Base-by-base conservation (phyloP, 2,329 filamentous ascomycete species). In the Thielaviopsis euricoi region DNA sequence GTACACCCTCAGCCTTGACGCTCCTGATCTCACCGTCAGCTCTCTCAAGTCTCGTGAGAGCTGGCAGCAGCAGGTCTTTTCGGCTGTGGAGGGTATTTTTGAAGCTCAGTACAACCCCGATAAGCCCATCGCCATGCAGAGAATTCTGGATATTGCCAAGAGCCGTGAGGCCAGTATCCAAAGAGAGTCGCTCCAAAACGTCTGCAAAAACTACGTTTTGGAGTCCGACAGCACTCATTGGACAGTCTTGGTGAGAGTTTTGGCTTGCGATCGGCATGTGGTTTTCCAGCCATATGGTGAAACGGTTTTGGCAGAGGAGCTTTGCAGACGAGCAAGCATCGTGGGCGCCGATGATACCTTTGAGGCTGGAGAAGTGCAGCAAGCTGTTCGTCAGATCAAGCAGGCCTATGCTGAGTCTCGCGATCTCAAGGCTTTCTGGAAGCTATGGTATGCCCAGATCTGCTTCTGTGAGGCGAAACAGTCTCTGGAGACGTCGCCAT, bases 201-300 rank as follows among this genome's bases (percentile, higher is more conserved):
- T 77, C 17, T 77, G 74, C 56, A 70, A 66, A 50, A 63, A 69
- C 2, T 76, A 75, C 61, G 75, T 70, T 0, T 61, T 76, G 2
- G 61, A 64, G 1, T 57, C 63, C 9, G 63, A 67, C 3, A 63
- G 56, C 5, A 71, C 69, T 2, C 70, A 76, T 52, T 77, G 76
- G 75, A 61, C 61, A 0, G 63, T 78, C 10, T 62, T 76, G 6
- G 71, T 69, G 15, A 67, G 66, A 13, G 63, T 74, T 25, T 69
- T 74, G 0, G 66, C 66, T 7, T 74, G 76, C 51, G 76, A 79
- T 43, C 69, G 74, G 0, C 76, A 77, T 52, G 68, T 73, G 7
- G 76, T 79, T 52, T 63, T 71, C 64, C 37, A 68, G 67, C 0
- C 74, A 2, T 73, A 71, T 0, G 65, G 66, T 7, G 61, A 62